Evolutionary conservation across 2,329 filamentous ascomycete species (phyloP).

Genomic region (Ilyonectria destructans): DNA sequence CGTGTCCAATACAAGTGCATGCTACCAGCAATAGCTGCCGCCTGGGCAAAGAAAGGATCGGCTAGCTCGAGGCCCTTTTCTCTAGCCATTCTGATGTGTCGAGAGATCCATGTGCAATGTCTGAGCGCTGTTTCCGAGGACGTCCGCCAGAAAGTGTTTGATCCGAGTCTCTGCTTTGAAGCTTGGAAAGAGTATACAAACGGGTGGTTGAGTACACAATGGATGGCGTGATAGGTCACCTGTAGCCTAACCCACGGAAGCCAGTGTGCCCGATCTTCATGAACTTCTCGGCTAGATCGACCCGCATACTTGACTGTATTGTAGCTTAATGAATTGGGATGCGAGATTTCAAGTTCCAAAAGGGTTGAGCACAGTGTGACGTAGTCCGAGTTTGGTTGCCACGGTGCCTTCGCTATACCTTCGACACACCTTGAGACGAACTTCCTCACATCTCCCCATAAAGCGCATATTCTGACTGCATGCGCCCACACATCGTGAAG

Average conservation of each 20-base stretch:
- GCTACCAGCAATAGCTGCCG: constrained; percentile 33
- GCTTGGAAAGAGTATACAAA: constrained; percentile 29
- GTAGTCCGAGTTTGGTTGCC: constrained; percentile 37
- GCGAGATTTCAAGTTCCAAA: constrained; percentile 12
- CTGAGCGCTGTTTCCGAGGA: constrained; percentile 32
- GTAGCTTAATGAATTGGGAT: constrained; percentile 21
- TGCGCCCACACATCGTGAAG: constrained; percentile 27
- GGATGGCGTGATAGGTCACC: constrained; percentile 34
- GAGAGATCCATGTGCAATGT: constrained; percentile 38
- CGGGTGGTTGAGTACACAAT: constrained; percentile 35
- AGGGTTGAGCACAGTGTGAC: constrained; percentile 14
- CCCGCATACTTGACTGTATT: constrained; percentile 13
- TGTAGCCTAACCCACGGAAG: constrained; percentile 35
- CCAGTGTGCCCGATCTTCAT: constrained; percentile 3
- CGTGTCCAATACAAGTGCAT: constrained; percentile 32
- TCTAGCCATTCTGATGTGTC: constrained; percentile 24
- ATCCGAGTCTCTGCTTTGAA: constrained; percentile 20
- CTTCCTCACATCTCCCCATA: constrained; percentile 27
- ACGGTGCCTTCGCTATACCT: constrained; percentile 15
- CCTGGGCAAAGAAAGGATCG: constrained; percentile 38
- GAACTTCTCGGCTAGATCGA: not conserved
- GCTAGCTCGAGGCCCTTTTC: constrained; percentile 30
- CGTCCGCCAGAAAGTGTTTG: constrained; percentile 32
- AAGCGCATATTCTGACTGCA: constrained; percentile 1
- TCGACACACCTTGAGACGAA: constrained; percentile 35